Evolutionary conservation across 2,329 filamentous ascomycete genomes (phyloP).

Genomic region (Phyllosticta capitalensis): DNA sequence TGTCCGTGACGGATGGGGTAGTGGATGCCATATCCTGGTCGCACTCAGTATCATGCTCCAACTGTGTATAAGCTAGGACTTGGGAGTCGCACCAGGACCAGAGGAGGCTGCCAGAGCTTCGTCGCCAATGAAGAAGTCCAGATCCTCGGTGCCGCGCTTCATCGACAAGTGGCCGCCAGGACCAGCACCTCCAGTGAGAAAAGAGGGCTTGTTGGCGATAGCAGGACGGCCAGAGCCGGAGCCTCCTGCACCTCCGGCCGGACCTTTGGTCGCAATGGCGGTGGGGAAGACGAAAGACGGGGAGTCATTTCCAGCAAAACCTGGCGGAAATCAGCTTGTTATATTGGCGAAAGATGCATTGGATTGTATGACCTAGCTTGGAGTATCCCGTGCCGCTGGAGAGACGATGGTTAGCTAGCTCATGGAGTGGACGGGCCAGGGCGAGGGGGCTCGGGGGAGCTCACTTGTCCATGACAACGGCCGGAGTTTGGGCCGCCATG

Average conservation of each 20-base stretch:
- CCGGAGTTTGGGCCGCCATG: conserved; percentile 97
- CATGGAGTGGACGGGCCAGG: conserved; percentile 3
- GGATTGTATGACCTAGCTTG: conserved; percentile 66
- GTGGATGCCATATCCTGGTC: conserved; percentile 79
- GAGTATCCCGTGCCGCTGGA: conserved; percentile 96
- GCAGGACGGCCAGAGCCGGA: conserved; percentile 81
- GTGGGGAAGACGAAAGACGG: conserved; percentile 99
- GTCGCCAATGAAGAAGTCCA: conserved; percentile 98
- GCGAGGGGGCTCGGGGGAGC: conserved; percentile 8
- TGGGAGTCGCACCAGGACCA: conserved; percentile 59
- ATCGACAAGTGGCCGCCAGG: conserved; percentile 70
- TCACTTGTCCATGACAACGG: conserved; percentile 99
- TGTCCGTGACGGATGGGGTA: conserved; percentile 97
- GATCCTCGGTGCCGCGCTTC: conserved; percentile 92
- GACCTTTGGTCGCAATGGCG: conserved; percentile 89
- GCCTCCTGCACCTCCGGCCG: conserved; percentile 57
- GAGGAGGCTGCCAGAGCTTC: conserved; percentile 77
- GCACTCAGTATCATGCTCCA: neutral
- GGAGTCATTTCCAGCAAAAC: conserved; percentile 98
- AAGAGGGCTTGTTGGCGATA: conserved; percentile 90
- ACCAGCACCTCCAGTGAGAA: conserved; percentile 83
- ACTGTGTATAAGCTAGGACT: neutral
- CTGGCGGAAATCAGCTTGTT: conserved; percentile 42
- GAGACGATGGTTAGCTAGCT: conserved; percentile 29
- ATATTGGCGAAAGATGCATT: conserved; percentile 1